phyloP scores from a whole-genome alignment of 2,329 filamentous ascomycete genomes.

The Penicillium sp. region DNA sequence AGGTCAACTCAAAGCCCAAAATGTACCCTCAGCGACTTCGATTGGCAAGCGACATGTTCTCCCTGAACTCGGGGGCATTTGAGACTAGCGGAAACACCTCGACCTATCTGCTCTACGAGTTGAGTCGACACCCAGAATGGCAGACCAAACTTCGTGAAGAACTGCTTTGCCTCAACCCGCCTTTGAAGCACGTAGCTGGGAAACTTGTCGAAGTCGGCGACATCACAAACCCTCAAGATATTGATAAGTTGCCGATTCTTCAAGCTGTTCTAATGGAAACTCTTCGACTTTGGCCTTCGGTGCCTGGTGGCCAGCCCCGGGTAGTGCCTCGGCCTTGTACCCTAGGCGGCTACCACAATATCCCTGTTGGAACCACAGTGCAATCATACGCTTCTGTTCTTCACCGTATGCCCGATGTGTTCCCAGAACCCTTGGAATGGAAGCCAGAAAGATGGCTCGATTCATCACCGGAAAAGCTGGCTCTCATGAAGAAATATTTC shows the following conservation, averaged over 20 bases:
- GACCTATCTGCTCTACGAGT: constrained; percentile 7
- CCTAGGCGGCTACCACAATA: not conserved
- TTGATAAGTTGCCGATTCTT: constrained; percentile 7
- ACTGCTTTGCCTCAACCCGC: not conserved
- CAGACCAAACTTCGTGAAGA: constrained; percentile 9
- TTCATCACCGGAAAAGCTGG: not conserved
- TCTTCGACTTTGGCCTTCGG: constrained; percentile 11
- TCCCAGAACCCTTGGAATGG: constrained; percentile 5
- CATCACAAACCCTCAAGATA: constrained; percentile 4
- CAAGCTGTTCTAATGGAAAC: constrained; percentile 9
- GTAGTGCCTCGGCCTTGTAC: constrained; percentile 4
- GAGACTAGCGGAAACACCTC: constrained; percentile 10
- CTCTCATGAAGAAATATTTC: constrained; percentile 8
- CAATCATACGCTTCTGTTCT: constrained; percentile 9
- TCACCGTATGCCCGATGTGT: constrained; percentile 5
- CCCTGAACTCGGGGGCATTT: constrained; percentile 3
- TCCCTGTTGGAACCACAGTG: constrained; percentile 10
- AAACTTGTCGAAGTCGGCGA: not conserved
- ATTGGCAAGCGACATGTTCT: constrained; percentile 10
- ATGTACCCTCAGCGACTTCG: constrained; percentile 5
- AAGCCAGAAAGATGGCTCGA: constrained; percentile 9
- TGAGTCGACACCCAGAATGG: constrained; percentile 10
- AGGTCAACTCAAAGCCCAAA: constrained; percentile 1
- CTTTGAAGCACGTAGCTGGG: not conserved
- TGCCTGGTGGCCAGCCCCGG: constrained; percentile 7